Conservation (phyloP, 2,329 filamentous ascomycete genomes). For the Colletotrichum tamarilloi region DNA sequence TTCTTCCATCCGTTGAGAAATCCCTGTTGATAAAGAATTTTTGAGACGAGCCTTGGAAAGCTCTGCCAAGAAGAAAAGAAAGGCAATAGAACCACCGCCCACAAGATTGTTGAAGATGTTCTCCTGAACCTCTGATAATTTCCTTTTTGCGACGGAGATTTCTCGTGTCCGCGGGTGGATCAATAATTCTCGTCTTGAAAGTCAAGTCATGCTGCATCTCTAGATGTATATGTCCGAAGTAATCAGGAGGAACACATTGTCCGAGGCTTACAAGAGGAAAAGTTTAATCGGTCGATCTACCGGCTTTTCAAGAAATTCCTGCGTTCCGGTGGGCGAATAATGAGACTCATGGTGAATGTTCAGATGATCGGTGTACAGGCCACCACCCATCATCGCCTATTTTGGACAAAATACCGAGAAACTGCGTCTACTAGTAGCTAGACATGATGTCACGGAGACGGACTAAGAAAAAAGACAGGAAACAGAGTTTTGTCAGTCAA, state of each 20-base stretch:
- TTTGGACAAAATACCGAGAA: slow-evolving; percentile 15
- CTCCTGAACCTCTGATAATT: no score
- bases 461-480: background rate
- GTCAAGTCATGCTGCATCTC: background rate
- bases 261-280: no score
- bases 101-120: no score
- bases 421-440: background rate
- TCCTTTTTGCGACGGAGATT: no score
- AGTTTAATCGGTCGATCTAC: background rate
- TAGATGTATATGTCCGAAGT: background rate
- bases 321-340: background rate
- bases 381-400: background rate
- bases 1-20: no score
- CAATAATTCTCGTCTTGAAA: background rate
- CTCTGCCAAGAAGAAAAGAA: no score
- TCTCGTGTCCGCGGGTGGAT: no score
- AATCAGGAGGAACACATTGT: background rate
- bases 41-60: no score
- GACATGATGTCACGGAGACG: slow-evolving; percentile 8
- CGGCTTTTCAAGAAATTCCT: background rate
- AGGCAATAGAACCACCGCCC: no score
- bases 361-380: background rate
- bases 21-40: no score
- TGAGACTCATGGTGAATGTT: background rate
- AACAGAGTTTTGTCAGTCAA: background rate